Percentiles rank a stretch among this genome's conserved stretches.
Evolutionary conservation across 306 rosid genomes (phyloP).

Genomic region (Gillenia trifoliata): DNA sequence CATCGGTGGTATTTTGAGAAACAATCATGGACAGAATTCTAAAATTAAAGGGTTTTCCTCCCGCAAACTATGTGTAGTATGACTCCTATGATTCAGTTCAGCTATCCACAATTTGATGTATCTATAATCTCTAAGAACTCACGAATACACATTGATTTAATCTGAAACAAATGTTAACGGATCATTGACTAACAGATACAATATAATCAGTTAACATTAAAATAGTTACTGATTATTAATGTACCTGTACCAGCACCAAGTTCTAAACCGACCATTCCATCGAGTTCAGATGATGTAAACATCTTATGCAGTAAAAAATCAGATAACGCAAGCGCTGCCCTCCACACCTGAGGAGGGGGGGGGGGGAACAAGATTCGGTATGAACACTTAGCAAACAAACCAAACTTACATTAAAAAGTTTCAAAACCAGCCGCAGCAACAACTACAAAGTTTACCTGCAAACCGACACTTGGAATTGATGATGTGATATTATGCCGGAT

Average conservation of each 20-base stretch:
- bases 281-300: conserved; percentile 52
- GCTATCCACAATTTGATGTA: neutral
- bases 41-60: neutral
- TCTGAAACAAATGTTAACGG: neutral
- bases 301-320: conserved; percentile 76
- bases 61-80: neutral
- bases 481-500: conserved; percentile 83
- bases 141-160: neutral
- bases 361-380: neutral
- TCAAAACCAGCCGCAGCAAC: neutral
- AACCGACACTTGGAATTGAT: conserved; percentile 76
- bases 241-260: conserved; percentile 93
- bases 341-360: conserved; percentile 58
- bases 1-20: neutral
- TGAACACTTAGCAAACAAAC: neutral
- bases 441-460: conserved; percentile 52
- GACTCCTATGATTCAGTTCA: neutral
- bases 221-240: neutral
- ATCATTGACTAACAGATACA: neutral
- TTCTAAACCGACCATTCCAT: conserved; percentile 57
- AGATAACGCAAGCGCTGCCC: conserved; percentile 64
- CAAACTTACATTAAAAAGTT: neutral
- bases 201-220: neutral
- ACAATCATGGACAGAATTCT: neutral
- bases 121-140: neutral